These are phyloP conservation scores for Ascochyta rabiei DNA, from an alignment of 2,329 filamentous ascomycete species.

Conservation along the genomic window DNA sequence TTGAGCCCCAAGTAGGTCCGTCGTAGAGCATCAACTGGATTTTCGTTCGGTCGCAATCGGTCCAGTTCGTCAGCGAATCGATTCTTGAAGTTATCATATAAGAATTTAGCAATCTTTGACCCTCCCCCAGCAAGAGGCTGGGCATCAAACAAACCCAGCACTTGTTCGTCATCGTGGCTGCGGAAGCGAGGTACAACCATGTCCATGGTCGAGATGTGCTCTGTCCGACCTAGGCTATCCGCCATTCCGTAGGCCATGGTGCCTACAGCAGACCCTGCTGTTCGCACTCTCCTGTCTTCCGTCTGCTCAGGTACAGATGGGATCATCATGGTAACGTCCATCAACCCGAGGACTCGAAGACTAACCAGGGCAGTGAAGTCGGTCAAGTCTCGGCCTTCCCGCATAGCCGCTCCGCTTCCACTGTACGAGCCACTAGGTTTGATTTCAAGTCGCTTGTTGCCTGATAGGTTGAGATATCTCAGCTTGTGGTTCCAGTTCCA, in stretches of 20 bases:
- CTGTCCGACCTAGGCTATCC: conserved; percentile 88
- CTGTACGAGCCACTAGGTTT: conserved; percentile 67
- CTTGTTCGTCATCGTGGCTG: conserved; percentile 84
- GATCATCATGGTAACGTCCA: conserved; percentile 96
- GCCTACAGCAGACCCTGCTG: conserved; percentile 92
- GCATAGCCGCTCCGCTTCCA: conserved; percentile 51
- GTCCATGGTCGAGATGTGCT: conserved; percentile 94
- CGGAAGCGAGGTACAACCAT: conserved; percentile 93
- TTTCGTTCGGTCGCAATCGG: conserved; percentile 72
- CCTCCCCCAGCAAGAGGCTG: conserved; percentile 87
- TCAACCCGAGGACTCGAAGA: conserved; percentile 85
- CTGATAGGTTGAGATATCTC: conserved; percentile 93
- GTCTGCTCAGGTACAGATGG: conserved; percentile 93
- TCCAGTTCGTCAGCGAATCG: conserved; percentile 85
- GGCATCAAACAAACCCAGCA: conserved; percentile 95
- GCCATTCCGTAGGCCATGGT: conserved; percentile 96
- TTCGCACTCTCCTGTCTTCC: conserved; percentile 91
- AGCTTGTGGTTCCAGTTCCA: conserved; percentile 98
- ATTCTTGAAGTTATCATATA: conserved; percentile 93
- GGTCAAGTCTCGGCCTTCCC: conserved; percentile 74
- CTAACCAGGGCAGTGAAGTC: conserved; percentile 88
- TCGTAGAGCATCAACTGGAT: conserved; percentile 79
- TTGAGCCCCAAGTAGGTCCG: conserved; percentile 88
- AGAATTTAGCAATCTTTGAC: conserved; percentile 93
- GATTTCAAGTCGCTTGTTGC: conserved; percentile 96